Conservation (phyloP, 306 rosid species). For the Inga laurina region DNA sequence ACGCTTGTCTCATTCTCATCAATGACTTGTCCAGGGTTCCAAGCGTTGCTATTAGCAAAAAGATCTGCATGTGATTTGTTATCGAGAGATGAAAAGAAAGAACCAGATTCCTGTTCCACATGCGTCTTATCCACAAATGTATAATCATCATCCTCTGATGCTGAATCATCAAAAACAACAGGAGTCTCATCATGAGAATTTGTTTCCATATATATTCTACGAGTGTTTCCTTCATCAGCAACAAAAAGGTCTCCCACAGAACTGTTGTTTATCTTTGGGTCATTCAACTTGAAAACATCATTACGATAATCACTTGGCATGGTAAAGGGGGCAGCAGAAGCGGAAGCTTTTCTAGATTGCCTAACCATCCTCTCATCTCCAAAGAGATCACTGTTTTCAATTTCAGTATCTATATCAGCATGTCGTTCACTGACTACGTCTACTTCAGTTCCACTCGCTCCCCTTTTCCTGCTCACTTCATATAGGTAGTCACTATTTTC, state of each 20-base stretch:
- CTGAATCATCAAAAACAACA: constrained; percentile 71
- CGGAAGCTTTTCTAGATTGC: constrained; percentile 41
- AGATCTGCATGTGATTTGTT: constrained; percentile 44
- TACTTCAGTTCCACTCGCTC: constrained; percentile 40
- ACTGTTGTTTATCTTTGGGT: constrained; percentile 26
- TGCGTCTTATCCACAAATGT: constrained; percentile 43
- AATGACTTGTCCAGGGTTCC: constrained; percentile 44
- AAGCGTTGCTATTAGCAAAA: constrained; percentile 44
- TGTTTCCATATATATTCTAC: constrained; percentile 32
- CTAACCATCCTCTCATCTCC: constrained; percentile 44
- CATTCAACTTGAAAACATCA: constrained; percentile 39
- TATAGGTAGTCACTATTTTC: constrained; percentile 36
- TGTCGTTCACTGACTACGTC: constrained; percentile 41
- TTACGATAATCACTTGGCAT: constrained; percentile 41
- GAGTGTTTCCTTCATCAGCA: constrained; percentile 43
- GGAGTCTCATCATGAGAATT: constrained; percentile 40
- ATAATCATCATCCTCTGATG: constrained; percentile 61
- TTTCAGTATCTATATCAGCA: constrained; percentile 40
- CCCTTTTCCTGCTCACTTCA: constrained; percentile 44
- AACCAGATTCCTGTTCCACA: constrained; percentile 50
- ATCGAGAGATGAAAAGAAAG: constrained; percentile 41
- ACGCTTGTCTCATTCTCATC: constrained; percentile 43
- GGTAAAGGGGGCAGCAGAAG: constrained; percentile 44
- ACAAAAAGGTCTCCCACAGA: constrained; percentile 45
- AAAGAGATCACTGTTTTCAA: constrained; percentile 45